Evolutionary conservation across 768 basidiomycete genomes (phyloP).

Genomic region (Psilocybe azurescens): DNA sequence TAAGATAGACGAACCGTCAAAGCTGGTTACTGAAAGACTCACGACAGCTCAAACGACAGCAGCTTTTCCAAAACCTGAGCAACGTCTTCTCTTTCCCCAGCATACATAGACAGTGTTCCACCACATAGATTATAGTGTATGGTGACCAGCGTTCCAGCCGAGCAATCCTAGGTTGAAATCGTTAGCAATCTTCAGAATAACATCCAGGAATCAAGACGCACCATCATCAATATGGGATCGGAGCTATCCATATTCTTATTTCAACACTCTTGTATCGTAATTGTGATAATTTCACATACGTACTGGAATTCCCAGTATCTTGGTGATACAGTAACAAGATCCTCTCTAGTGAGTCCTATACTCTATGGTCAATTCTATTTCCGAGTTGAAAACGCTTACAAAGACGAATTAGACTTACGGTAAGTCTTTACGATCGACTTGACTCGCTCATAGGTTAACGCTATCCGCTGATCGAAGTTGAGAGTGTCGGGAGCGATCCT

Average conservation of each 20-base stretch:
- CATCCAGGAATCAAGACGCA: not conserved
- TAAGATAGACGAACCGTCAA: not conserved
- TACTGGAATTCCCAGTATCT: constrained; percentile 8
- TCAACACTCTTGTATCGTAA: not conserved
- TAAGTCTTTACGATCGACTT: constrained; percentile 13
- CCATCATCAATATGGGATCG: constrained; percentile 6
- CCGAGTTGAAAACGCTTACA: not conserved
- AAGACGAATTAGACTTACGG: not conserved
- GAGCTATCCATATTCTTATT: not conserved
- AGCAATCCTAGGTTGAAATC: not conserved
- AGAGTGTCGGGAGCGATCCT: constrained; percentile 10
- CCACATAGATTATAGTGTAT: constrained; percentile 8
- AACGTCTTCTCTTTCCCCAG: not conserved
- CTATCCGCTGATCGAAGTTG: constrained; percentile 7
- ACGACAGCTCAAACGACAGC: constrained; percentile 4
- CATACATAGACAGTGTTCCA: constrained; percentile 4
- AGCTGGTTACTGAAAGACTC: not conserved
- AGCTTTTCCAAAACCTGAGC: constrained; percentile 5
- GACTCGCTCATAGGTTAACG: constrained; percentile 10
- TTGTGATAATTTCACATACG: not conserved
- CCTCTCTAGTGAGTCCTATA: constrained; percentile 1
- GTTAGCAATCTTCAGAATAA: not conserved
- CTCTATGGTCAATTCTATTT: not conserved
- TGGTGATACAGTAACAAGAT: not conserved
- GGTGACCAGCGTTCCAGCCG: not conserved